phyloP scores from a whole-genome alignment of 2,329 filamentous ascomycete genomes.

The Annulohypoxylon truncatum region DNA sequence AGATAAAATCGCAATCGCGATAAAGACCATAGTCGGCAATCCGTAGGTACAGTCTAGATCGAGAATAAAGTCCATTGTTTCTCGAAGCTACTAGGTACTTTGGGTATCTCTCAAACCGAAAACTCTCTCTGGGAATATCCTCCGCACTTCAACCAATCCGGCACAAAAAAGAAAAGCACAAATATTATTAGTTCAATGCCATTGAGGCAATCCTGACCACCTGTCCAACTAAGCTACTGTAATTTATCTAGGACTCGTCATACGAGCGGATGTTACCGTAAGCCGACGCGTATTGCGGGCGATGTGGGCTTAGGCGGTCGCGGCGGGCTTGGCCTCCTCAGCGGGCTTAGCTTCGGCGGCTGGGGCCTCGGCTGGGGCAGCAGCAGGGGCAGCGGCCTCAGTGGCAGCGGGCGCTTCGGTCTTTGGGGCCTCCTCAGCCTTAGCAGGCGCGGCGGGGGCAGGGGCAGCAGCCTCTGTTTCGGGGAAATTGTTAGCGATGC shows the following conservation, averaged over 20 bases:
- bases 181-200: slow-evolving; percentile 16
- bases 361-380: slow-evolving; percentile 19
- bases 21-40: slow-evolving; percentile 11
- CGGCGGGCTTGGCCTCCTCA: slow-evolving; percentile 44
- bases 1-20: slow-evolving; percentile 15
- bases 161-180: slow-evolving; percentile 19
- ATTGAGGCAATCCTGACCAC: slow-evolving; percentile 18
- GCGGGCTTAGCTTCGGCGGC: slow-evolving; percentile 43
- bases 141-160: slow-evolving; percentile 12
- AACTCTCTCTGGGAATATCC: slow-evolving; percentile 43
- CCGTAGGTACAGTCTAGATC: slow-evolving; percentile 8
- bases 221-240: slow-evolving; percentile 35
- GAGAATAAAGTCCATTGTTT: slow-evolving; percentile 39
- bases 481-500: slow-evolving; percentile 22
- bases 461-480: slow-evolving; percentile 35
- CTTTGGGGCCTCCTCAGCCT: slow-evolving; percentile 19
- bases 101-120: slow-evolving; percentile 45
- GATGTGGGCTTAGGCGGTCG: slow-evolving; percentile 38
- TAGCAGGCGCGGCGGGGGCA: slow-evolving; percentile 2
- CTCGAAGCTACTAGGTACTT: slow-evolving; percentile 36
- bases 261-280: slow-evolving; percentile 25
- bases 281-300: slow-evolving; percentile 20
- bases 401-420: slow-evolving; percentile 33
- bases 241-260: slow-evolving; percentile 25
- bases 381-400: slow-evolving; percentile 10